phyloP scores from a whole-genome alignment of 2,329 filamentous ascomycete species.

The Arthroderma uncinatum region DNA sequence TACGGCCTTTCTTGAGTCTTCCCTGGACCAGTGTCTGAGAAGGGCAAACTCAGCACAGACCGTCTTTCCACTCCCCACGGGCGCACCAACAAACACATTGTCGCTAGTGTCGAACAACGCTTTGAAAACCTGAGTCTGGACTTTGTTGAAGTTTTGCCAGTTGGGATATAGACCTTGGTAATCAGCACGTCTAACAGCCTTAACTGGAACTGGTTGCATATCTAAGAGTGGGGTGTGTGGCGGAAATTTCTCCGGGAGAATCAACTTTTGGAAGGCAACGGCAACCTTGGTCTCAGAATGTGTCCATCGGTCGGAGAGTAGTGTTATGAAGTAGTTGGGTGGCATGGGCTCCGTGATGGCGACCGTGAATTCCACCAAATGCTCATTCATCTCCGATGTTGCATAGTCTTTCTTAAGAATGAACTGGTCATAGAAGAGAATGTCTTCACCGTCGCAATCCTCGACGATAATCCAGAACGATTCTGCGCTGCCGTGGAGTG shows the following conservation, averaged over 20 bases:
- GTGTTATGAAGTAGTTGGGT: slow-evolving; percentile 94
- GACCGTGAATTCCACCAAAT: slow-evolving; percentile 90
- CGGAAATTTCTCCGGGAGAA: slow-evolving; percentile 89
- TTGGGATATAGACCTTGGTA: slow-evolving; percentile 70
- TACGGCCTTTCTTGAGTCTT: slow-evolving; percentile 64
- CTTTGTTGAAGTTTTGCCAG: slow-evolving; percentile 87
- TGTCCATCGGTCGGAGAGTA: slow-evolving; percentile 96
- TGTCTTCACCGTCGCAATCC: slow-evolving; percentile 93
- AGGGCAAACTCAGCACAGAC: slow-evolving; percentile 92
- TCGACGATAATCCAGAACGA: slow-evolving; percentile 97
- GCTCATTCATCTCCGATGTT: slow-evolving; percentile 74
- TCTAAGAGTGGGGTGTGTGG: slow-evolving; percentile 86
- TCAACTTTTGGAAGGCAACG: slow-evolving; percentile 88
- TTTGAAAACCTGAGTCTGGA: slow-evolving; percentile 96
- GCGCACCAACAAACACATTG: slow-evolving; percentile 86
- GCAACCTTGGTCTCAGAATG: slow-evolving; percentile 88
- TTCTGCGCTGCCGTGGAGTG: slow-evolving; percentile 75
- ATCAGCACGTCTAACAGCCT: slow-evolving; percentile 76
- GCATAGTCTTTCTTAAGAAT: slow-evolving; percentile 84
- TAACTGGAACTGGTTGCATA: slow-evolving; percentile 78
- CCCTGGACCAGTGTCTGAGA: slow-evolving; percentile 71
- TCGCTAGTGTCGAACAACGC: slow-evolving; percentile 83
- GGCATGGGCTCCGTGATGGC: slow-evolving; percentile 96
- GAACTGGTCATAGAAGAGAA: slow-evolving; percentile 90
- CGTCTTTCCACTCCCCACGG: slow-evolving; percentile 91